Evolutionary conservation across 257 asterid species (phyloP), one percentile per base, ranked within the genome.

Genomic region (Striga asiatica): DNA sequence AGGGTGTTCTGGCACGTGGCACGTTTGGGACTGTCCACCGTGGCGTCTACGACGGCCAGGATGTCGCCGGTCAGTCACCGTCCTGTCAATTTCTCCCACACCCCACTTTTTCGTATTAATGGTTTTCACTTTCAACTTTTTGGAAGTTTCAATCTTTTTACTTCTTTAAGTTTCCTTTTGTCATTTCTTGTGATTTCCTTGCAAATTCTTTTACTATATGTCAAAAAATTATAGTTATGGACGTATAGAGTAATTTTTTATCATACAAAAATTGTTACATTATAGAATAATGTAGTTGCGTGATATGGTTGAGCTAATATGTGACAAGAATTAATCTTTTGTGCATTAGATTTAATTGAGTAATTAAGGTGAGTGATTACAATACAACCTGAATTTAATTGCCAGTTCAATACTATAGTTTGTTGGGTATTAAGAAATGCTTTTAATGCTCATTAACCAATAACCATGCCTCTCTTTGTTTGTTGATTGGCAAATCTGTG

Each of bases 11-110:
- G 43, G 96, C 96, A 25, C 87, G 94, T 61, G 96, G 94, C 60
- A 84, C 94, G 29, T 87, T 87, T 42, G 96, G 89, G 35, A 87
- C 94, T 10, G 94, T 87, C 66, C 96, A 83, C 48, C 96, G 93
- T 28, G 96, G 94, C 67, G 41, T 79, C 42, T 87, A 83, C 62
- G 94, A 87, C 54, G 83, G 93, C 43, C 93, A 70, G 21, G 93
- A 87, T 67, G 93, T 87, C 16, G 94, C 96, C 58, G 96, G 96
- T 87, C 65, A 69, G 84, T 75, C 65, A 20, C 39, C 57, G 25
- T 14, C 39, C 19, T 13, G 23, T 48, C 39, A n/a, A n/a, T n/a
- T n/a, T 58, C 27, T 37, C 11, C 5, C 3, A 37, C 14, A 9
- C 43, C 38, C 38, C 12, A 32, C 8, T n/a, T 32, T 6, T 32